Conservation (phyloP, 23 red algal genomes). For the Gracilariopsis chorda region DNA sequence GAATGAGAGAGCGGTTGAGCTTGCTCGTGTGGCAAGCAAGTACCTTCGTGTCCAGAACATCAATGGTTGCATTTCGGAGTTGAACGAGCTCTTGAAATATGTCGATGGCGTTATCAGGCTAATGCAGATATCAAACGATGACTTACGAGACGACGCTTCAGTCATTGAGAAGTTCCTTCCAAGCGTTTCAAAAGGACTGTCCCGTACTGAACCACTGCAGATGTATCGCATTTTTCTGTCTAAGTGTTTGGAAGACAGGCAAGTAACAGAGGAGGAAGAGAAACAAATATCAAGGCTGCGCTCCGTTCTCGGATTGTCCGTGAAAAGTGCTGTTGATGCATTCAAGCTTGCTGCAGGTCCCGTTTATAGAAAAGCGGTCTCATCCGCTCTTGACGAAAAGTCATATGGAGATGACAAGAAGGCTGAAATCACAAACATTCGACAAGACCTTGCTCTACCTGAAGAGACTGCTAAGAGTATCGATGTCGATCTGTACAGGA, state of each 20-base stretch:
- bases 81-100: conserved; percentile 57
- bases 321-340: conserved; percentile 68
- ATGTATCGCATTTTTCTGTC: conserved; percentile 92
- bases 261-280: conserved; percentile 52
- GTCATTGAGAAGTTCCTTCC: conserved; percentile 53
- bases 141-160: conserved; percentile 14
- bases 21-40: conserved; percentile 48
- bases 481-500: conserved; percentile 73
- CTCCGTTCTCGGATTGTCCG: conserved; percentile 57
- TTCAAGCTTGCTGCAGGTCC: conserved; percentile 82
- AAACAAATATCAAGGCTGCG: conserved; percentile 63
- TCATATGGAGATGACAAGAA: conserved; percentile 42
- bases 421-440: conserved; percentile 55
- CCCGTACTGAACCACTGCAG: conserved; percentile 62
- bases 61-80: conserved; percentile 36
- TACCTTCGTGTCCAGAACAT: conserved; percentile 80
- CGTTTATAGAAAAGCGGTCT: conserved; percentile 75
- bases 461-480: conserved; percentile 70
- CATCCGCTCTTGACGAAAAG: conserved; percentile 8
- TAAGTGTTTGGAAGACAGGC: conserved; percentile 75
- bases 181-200: conserved; percentile 19
- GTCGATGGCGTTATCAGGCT: conserved; percentile 38
- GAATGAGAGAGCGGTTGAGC: neutral
- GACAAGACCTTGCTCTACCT: conserved; percentile 66
- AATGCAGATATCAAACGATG: conserved; percentile 22